Percentiles rank a stretch among this genome's conserved stretches.
Conservation (phyloP, 176 grass and related monocot species). For the Lolium perenne region DNA sequence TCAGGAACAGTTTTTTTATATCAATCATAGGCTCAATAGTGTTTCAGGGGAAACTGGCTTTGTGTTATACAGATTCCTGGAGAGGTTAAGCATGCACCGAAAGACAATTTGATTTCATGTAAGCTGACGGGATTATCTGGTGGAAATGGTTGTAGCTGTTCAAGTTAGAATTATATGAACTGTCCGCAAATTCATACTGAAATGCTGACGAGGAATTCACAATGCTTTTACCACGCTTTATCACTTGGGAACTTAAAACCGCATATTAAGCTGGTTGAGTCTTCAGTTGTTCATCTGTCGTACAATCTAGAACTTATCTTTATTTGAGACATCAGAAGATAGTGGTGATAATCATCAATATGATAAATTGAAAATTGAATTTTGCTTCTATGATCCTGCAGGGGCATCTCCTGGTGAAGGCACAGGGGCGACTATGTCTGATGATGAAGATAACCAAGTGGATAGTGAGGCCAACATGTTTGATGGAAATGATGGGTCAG, state of each 20-base stretch:
- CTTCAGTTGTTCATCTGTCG: not conserved
- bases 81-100: conserved; percentile 16
- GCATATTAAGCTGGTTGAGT: not conserved
- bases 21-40: not conserved
- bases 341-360: not conserved
- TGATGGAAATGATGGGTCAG: conserved; percentile 72
- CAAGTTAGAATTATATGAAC: not conserved
- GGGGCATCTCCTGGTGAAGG: conserved; percentile 97
- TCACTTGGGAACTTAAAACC: not conserved
- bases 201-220: not conserved
- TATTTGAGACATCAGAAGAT: not conserved
- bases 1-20: not conserved
- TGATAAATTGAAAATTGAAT: conserved; percentile 18
- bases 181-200: not conserved
- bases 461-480: conserved; percentile 86
- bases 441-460: conserved; percentile 95
- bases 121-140: not conserved
- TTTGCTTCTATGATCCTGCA: conserved; percentile 43
- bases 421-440: conserved; percentile 94
- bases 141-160: not conserved
- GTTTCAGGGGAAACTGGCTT: not conserved
- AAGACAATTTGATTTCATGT: not conserved
- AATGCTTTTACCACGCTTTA: not conserved
- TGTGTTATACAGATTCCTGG: not conserved
- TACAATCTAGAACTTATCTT: not conserved